Evolutionary conservation across 192 early-diverging fungal genomes (phyloP).

Genomic region (Dissophora ornata): DNA sequence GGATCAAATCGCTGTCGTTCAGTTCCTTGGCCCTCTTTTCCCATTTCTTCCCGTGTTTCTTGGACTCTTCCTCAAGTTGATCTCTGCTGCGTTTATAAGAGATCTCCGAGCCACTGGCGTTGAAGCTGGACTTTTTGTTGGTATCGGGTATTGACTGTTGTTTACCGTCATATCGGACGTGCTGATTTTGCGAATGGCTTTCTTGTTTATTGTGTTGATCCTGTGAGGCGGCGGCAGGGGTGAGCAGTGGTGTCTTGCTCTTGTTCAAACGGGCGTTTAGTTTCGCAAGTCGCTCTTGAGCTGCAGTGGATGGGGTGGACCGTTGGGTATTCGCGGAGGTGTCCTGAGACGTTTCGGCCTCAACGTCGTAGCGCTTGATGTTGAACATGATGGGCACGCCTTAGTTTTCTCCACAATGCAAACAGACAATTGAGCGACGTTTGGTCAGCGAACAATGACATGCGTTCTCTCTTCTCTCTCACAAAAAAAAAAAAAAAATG

Average conservation of each 20-base stretch:
- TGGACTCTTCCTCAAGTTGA: constrained; percentile 31
- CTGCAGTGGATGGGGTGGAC: background rate
- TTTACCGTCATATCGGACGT: constrained; percentile 4
- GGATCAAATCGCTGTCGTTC: constrained; percentile 43
- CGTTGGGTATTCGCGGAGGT: background rate
- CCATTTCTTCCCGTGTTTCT: constrained; percentile 49
- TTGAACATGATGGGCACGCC: constrained; percentile 39
- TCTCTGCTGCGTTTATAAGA: constrained; percentile 46
- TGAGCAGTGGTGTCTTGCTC: no score
- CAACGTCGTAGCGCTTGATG: constrained; percentile 48
- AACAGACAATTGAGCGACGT: no score
- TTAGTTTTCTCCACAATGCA: background rate
- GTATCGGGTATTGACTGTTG: constrained; percentile 3
- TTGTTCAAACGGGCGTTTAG: constrained; percentile 58
- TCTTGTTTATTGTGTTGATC: no score
- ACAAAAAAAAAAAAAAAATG: no score
- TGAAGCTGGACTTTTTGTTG: background rate
- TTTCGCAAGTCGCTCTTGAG: constrained; percentile 54
- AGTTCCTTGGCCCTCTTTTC: constrained; percentile 49
- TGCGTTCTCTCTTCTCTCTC: no score
- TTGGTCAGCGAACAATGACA: no score
- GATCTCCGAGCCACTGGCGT: background rate
- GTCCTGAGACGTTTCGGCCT: constrained; percentile 13
- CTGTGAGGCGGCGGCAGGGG: background rate
- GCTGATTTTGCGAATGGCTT: background rate